Evolutionary conservation across 2,329 filamentous ascomycete species (phyloP), one percentile per base, ranked within the genome.

Genomic region (Aureobasidium musti): DNA sequence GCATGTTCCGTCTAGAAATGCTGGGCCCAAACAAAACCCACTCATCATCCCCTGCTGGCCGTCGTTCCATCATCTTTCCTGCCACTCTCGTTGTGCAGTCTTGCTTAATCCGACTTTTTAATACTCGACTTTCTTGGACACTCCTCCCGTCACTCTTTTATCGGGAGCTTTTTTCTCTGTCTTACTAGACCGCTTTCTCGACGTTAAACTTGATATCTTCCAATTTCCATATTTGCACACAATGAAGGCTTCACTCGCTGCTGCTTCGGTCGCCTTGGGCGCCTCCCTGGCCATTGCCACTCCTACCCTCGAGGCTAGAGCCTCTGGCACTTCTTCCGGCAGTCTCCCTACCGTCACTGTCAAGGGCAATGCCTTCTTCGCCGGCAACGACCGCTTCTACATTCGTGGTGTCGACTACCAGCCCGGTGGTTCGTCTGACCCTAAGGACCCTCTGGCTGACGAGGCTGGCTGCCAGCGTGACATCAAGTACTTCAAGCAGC

Each of bases 381-480:
- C 85, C 69, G 87, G 86, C 67, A 74, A 83, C 67, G 73, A 85
- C 60, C 84, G 87, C 73, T 86, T 86, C 79, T 86, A 86, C 77
- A 81, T 87, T 69, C 83, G 83, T 69, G 84, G 85, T 75, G 80
- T 86, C 70, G 89, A 90, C 78, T 78, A 77, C 72, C 74, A 77
- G 61, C 69, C 74, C 71, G 85, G 85, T 73, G 88, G 87, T 69
- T 84, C 86, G 14, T 87, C 86, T 63, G 77, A 87, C 49, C 78
- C 86, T 59, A 79, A 80, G 65, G 92, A 97, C 75, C 92, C 92
- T 68, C 88, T 97, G 63, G 88, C 91, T 69, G 88, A 96, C 73
- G 75, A 81, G 28, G 78, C 78, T 3, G 80, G 83, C 74, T 97
- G 93, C 86, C 84, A 86, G 77, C 89, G 92, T 70, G 92, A 96